These are phyloP conservation scores for Psilocybe subaeruginosa DNA, from an alignment of 768 basidiomycete genomes.

Conservation along the genomic window DNA sequence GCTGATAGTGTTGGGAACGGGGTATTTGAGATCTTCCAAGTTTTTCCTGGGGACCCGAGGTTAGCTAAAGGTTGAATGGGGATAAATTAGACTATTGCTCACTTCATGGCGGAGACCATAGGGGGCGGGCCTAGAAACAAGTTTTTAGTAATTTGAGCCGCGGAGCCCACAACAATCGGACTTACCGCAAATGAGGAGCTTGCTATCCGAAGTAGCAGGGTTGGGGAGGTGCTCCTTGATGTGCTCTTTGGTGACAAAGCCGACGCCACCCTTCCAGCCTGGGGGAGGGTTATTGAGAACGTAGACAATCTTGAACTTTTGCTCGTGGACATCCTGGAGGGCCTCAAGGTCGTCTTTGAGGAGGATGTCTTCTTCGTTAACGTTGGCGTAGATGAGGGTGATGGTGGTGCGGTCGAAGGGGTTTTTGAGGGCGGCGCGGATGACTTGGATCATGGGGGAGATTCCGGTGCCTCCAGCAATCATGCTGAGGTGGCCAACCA, in stretches of 20 bases:
- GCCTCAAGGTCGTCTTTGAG: conserved; percentile 87
- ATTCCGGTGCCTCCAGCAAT: conserved; percentile 99
- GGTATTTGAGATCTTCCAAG: conserved; percentile 85
- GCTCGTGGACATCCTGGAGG: conserved; percentile 61
- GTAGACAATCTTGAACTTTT: conserved; percentile 78
- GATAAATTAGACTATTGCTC: conserved; percentile 13
- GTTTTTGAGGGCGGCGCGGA: conserved; percentile 90
- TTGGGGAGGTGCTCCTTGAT: conserved; percentile 83
- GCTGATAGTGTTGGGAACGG: conserved; percentile 86
- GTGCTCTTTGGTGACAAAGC: conserved; percentile 93
- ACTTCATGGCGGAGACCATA: conserved; percentile 19
- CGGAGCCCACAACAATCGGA: neutral
- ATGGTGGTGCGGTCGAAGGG: conserved; percentile 83
- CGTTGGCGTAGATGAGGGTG: conserved; percentile 95
- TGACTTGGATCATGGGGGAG: conserved; percentile 98
- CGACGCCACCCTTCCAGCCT: conserved; percentile 86
- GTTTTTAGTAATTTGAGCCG: no score
- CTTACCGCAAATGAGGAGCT: conserved; percentile 84
- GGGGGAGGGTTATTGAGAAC: conserved; percentile 95
- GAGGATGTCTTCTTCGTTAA: conserved; percentile 90
- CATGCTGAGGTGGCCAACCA: conserved; percentile 88
- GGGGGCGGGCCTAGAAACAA: conserved; percentile 42
- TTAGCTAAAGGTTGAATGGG: conserved; percentile 12
- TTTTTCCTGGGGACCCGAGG: conserved; percentile 64
- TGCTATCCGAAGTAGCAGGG: conserved; percentile 63